These are phyloP conservation scores for Terfezia boudieri DNA, from an alignment of 495 filamentous ascomycete genomes.

Conservation along the genomic window DNA sequence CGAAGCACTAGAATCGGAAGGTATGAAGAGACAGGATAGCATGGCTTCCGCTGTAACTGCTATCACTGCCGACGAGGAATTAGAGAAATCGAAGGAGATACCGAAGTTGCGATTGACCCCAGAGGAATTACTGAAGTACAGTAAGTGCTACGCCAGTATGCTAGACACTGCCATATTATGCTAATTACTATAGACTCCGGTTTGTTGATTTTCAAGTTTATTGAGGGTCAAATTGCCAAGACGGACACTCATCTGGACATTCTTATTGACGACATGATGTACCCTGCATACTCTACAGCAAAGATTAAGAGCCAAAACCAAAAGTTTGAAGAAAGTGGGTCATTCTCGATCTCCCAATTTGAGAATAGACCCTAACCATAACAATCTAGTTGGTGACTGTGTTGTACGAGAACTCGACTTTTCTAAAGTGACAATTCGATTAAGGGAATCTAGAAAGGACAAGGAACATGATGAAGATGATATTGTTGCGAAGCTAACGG, in stretches of 20 bases:
- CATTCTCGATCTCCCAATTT: neutral
- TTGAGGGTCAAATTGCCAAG: constrained; percentile 62
- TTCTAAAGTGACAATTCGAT: constrained; percentile 70
- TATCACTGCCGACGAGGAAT: neutral
- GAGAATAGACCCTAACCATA: neutral
- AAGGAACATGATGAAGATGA: constrained; percentile 48
- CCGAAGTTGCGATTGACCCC: constrained; percentile 57
- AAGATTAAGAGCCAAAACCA: constrained; percentile 35
- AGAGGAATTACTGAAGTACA: constrained; percentile 59
- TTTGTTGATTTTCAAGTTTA: constrained; percentile 79
- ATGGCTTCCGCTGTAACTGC: constrained; percentile 19
- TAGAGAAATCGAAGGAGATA: constrained; percentile 27
- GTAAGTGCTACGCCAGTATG: constrained; percentile 20
- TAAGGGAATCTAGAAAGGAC: constrained; percentile 51
- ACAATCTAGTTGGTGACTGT: constrained; percentile 49
- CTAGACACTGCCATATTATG: neutral
- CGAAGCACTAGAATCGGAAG: neutral
- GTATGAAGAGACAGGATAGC: constrained; percentile 20
- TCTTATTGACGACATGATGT: constrained; percentile 82
- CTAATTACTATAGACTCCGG: constrained; percentile 43
- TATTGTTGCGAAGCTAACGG: constrained; percentile 59
- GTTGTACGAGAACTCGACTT: constrained; percentile 93
- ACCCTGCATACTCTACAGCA: constrained; percentile 65
- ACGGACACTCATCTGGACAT: constrained; percentile 64
- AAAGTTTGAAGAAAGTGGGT: constrained; percentile 58